These are phyloP conservation scores for Eimeria acervulina DNA, from an alignment of 169 alveolate genomes.

Conservation along the genomic window DNA sequence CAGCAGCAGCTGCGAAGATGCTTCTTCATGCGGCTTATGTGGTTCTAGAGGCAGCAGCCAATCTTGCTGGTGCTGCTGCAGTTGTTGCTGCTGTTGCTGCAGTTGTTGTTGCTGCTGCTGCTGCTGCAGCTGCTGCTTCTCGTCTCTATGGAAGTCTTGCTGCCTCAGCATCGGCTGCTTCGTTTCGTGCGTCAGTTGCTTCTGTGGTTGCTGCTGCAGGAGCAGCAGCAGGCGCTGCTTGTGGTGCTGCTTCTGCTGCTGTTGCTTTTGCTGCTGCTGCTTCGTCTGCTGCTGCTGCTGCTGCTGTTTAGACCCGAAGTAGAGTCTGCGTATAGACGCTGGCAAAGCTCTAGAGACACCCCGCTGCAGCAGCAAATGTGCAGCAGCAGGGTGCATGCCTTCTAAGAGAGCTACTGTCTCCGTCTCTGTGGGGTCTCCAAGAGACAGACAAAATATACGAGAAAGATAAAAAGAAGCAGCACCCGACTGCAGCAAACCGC, in stretches of 20 bases:
- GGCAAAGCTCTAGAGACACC: slow-evolving; percentile 7
- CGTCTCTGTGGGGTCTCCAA: neutral
- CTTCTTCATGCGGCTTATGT: neutral
- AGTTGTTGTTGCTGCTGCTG: no score
- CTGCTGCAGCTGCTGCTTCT: neutral
- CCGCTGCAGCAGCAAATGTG: slow-evolving; percentile 3
- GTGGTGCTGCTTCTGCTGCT: neutral
- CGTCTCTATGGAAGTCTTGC: neutral
- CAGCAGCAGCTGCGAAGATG: neutral
- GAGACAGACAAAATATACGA: neutral
- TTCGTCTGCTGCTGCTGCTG: neutral
- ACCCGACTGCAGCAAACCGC: neutral
- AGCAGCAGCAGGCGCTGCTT: no score
- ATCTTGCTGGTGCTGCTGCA: neutral
- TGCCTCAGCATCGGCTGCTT: no score
- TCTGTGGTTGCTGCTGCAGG: no score
- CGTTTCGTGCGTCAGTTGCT: no score
- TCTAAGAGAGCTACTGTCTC: neutral
- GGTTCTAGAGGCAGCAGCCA: neutral
- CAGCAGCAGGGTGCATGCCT: slow-evolving; percentile 32
- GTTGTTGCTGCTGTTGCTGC: no score
- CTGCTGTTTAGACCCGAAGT: no score
- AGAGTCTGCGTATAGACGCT: neutral
- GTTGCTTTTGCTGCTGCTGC: neutral
- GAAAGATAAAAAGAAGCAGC: neutral